Conservation (phyloP, 2,329 filamentous ascomycete species). For the Sclerotinia nivalis region DNA sequence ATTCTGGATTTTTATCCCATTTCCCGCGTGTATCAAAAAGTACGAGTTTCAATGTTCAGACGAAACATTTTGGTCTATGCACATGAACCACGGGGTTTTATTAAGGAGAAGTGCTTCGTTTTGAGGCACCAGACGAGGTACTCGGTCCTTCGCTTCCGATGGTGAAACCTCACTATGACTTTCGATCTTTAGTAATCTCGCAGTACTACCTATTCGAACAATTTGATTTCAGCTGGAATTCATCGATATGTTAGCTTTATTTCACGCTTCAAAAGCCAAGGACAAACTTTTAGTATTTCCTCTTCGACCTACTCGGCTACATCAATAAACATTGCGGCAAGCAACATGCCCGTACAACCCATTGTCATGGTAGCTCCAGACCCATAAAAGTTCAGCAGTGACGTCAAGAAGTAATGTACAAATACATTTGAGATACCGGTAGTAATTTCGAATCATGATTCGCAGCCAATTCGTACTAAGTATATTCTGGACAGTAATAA, state of each 20-base stretch:
- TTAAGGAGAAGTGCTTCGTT: neutral
- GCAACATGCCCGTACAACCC: neutral
- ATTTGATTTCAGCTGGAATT: constrained; percentile 4
- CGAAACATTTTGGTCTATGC: neutral
- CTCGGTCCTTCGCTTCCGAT: neutral
- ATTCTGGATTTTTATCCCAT: neutral
- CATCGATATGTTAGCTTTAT: neutral
- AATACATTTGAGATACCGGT: neutral
- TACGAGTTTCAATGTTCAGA: neutral
- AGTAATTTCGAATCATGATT: too few species aligned
- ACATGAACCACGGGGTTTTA: neutral
- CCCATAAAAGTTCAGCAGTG: neutral
- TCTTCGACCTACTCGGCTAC: neutral
- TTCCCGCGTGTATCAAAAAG: neutral
- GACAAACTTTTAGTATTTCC: too few species aligned
- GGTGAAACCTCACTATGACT: constrained; percentile 12
- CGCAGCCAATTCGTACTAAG: neutral
- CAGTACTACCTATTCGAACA: neutral
- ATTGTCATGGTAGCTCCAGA: neutral
- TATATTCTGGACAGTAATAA: neutral
- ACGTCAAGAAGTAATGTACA: neutral
- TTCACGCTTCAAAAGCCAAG: neutral
- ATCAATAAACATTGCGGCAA: neutral
- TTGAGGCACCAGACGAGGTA: neutral
- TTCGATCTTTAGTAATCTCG: neutral